Conservation (phyloP, 306 rosid genomes). For the Fagus crenata region DNA sequence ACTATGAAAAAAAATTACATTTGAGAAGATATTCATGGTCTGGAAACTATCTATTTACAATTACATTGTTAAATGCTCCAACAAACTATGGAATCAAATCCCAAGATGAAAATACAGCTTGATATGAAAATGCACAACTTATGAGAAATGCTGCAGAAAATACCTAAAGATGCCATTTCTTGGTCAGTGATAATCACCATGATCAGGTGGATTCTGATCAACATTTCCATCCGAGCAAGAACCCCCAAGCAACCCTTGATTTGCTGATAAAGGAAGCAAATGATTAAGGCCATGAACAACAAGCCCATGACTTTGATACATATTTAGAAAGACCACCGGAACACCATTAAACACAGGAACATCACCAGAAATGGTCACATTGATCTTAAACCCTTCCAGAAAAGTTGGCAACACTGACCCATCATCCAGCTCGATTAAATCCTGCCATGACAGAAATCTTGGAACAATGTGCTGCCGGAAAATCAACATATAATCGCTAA, state of each 20-base stretch:
- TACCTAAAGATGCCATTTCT: too few species aligned
- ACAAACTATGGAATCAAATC: too few species aligned
- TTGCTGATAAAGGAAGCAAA: constrained; percentile 20
- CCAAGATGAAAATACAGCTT: too few species aligned
- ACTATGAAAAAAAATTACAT: too few species aligned
- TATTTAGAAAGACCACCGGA: constrained; percentile 21
- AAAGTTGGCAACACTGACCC: constrained; percentile 34
- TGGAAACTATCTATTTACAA: too few species aligned
- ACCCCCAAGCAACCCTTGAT: constrained; percentile 10
- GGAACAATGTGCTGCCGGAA: constrained; percentile 36
- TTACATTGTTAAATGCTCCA: too few species aligned
- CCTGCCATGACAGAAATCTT: constrained; percentile 33
- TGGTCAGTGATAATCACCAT: too few species aligned
- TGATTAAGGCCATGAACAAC: constrained; percentile 41
- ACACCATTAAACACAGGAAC: constrained; percentile 35
- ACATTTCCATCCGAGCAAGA: neutral
- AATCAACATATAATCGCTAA: constrained; percentile 22
- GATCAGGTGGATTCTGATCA: too few species aligned
- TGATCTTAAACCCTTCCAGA: constrained; percentile 33
- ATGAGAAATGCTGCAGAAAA: too few species aligned
- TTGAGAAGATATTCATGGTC: too few species aligned
- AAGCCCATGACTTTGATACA: constrained; percentile 29
- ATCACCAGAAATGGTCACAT: constrained; percentile 26
- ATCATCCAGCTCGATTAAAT: constrained; percentile 18
- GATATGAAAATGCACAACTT: too few species aligned